Evolutionary conservation across 2,329 filamentous ascomycete genomes (phyloP), one percentile per base, ranked within the genome.

Genomic region (Ophiosphaerella korrae): DNA sequence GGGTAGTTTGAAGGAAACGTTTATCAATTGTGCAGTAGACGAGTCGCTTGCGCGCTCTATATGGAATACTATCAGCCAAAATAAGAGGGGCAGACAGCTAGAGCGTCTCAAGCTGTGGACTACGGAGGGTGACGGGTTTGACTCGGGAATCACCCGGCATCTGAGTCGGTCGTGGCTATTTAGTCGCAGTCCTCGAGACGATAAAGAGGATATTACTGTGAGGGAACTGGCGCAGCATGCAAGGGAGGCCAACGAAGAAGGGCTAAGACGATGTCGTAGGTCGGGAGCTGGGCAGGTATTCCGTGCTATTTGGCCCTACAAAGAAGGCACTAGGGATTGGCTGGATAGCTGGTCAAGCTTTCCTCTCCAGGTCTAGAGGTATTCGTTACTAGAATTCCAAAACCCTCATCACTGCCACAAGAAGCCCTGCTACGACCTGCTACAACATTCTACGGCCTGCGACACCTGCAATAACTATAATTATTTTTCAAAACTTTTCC

Each of bases 101-200:
- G 52, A 63, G 44, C 40, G 45, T 40, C 50, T 64, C 14, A 63
- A 55, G 38, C 43, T 64, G 16, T 64, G 55, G 59, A 57, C 55
- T n/a, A 61, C 6, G 7, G 54, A 44, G 7, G 52, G 48, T 33
- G 41, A 38, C 29, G 21, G 55, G 31, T 55, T 33, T 13, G 5
- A 36, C 53, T 13, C 9, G 49, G 18, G n/a, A 3, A n/a, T 32
- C 9, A 16, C 8, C 23, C 23, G 53, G 12, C 35, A 45, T 41
- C 46, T 63, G 39, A 58, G 54, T 56, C 54, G 60, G 41, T 63
- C 60, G 38, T 64, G 60, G 62, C 46, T 64, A 26, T 55, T 63
- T 57, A 45, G 60, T 52, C 55, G 52, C 26, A 35, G 37, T 42
- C 47, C 48, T 26, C 45, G 52, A 41, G 49, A 62, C 14, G 55